Percentiles rank a stretch among this genome's conserved stretches.
These are phyloP conservation scores for Quercus ilex DNA, from an alignment of 306 rosid species.

Conservation along the genomic window DNA sequence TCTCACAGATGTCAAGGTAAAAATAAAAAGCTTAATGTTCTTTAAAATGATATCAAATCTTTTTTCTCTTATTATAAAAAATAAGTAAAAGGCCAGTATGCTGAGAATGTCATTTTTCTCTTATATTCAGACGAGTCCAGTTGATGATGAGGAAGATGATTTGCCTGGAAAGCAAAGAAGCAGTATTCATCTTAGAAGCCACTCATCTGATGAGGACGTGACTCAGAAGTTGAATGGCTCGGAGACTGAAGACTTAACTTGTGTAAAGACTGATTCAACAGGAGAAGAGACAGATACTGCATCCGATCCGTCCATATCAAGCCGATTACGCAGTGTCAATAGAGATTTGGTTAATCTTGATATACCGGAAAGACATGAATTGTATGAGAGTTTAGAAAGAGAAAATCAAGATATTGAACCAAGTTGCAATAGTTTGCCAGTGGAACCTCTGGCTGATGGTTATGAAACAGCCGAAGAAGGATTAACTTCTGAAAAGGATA, in stretches of 20 bases:
- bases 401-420: constrained; percentile 22
- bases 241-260: constrained; percentile 36
- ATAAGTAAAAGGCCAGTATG: constrained; percentile 3
- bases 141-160: constrained; percentile 47
- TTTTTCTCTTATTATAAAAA: neutral
- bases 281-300: constrained; percentile 26
- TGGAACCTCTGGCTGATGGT: constrained; percentile 22
- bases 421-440: constrained; percentile 1
- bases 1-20: constrained; percentile 85
- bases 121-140: constrained; percentile 68
- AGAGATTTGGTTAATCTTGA: constrained; percentile 47
- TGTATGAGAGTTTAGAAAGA: constrained; percentile 32
- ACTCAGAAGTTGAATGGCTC: constrained; percentile 38
- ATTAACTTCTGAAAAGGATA: constrained; percentile 22
- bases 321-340: constrained; percentile 23
- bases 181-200: constrained; percentile 57
- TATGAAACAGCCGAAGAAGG: constrained; percentile 24
- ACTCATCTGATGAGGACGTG: constrained; percentile 79
- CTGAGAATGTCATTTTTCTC: constrained; percentile 27
- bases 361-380: constrained; percentile 42
- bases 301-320: constrained; percentile 27
- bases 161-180: constrained; percentile 35
- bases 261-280: constrained; percentile 24
- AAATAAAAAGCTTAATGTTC: neutral
- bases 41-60: constrained; percentile 10